Evolutionary conservation across 371 early-diverging fungal species (phyloP).

Genomic region (Chytridium lagenaria): DNA sequence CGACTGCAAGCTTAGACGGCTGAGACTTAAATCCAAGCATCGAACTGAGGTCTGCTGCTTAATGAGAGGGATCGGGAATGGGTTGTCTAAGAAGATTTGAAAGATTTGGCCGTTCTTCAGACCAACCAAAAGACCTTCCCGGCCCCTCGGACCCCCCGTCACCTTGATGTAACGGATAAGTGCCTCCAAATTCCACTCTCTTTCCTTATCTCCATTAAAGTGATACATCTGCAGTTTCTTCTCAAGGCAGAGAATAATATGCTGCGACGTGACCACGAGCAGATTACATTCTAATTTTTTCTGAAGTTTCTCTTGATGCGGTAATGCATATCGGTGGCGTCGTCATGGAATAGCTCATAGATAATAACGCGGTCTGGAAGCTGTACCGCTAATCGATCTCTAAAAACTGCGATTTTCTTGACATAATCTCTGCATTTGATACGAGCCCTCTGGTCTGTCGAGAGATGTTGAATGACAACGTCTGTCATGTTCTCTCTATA

Average conservation of each 20-base stretch:
- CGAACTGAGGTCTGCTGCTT: constrained; percentile 49
- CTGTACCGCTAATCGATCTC: constrained; percentile 59
- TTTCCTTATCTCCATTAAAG: constrained; percentile 56
- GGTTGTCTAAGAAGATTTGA: constrained; percentile 57
- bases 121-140: constrained; percentile 61
- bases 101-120: constrained; percentile 58
- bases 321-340: constrained; percentile 60
- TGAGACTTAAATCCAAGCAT: constrained; percentile 55
- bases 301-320: constrained; percentile 57
- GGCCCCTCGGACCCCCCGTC: constrained; percentile 56
- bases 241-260: constrained; percentile 58
- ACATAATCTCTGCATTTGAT: constrained; percentile 65
- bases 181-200: constrained; percentile 60
- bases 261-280: constrained; percentile 59
- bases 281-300: constrained; percentile 60
- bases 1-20: constrained; percentile 57
- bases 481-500: constrained; percentile 63
- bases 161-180: constrained; percentile 61
- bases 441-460: constrained; percentile 52
- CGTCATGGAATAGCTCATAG: constrained; percentile 59
- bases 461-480: constrained; percentile 61
- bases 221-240: constrained; percentile 53
- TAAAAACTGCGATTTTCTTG: constrained; percentile 61
- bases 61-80: constrained; percentile 57
- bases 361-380: constrained; percentile 59